Conservation (phyloP, 108 stramenopile species). For the Chaetoceros muelleri region DNA sequence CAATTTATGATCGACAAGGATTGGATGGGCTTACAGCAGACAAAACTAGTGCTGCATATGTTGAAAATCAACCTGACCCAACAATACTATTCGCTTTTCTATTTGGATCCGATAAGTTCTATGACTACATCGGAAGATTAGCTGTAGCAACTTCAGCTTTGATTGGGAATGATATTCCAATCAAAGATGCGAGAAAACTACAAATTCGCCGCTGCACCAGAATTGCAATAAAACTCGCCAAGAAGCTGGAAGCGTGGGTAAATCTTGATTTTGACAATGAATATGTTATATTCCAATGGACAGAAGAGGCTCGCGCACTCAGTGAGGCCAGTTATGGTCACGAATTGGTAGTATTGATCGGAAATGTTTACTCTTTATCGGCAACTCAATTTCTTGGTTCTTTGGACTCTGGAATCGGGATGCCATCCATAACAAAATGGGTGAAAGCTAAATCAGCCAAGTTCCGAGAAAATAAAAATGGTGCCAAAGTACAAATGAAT, state of each 20-base stretch:
- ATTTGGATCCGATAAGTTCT: conserved; percentile 67
- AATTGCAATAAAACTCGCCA: conserved; percentile 53
- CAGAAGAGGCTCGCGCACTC: conserved; percentile 33
- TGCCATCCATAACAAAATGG: conserved; percentile 58
- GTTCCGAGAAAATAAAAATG: conserved; percentile 15
- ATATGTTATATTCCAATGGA: conserved; percentile 31
- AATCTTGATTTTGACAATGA: conserved; percentile 30
- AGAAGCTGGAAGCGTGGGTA: conserved; percentile 38
- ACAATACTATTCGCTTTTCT: conserved; percentile 60
- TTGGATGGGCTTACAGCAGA: conserved; percentile 39
- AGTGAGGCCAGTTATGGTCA: conserved; percentile 42
- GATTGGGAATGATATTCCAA: conserved; percentile 39
- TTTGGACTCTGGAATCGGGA: conserved; percentile 52
- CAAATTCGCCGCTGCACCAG: conserved; percentile 47
- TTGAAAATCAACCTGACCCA: conserved; percentile 27
- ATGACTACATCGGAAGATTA: conserved; percentile 49
- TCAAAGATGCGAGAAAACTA: conserved; percentile 30
- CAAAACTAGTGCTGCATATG: conserved; percentile 29
- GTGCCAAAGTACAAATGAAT: conserved; percentile 33
- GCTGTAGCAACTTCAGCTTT: conserved; percentile 58
- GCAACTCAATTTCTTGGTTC: conserved; percentile 58
- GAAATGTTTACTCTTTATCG: conserved; percentile 47
- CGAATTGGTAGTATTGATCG: conserved; percentile 50
- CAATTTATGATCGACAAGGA: conserved; percentile 52
- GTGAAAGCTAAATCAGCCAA: conserved; percentile 43